Evolutionary conservation across 345 rosid species (phyloP), one percentile per base, ranked within the genome.

Genomic region (Sonneratia alba): DNA sequence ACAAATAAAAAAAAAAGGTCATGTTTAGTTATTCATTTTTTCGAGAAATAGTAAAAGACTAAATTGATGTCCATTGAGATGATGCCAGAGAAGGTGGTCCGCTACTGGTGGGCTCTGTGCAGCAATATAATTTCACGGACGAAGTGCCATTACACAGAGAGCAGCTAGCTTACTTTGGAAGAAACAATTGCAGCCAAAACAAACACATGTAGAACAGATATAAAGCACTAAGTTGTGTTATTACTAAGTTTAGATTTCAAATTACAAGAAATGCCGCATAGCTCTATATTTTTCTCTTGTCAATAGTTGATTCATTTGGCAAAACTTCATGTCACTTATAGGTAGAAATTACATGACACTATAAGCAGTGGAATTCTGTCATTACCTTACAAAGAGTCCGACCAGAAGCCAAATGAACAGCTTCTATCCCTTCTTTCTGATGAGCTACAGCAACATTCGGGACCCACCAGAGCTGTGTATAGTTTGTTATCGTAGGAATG

Each of bases 401-500:
- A 69, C 98, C 98, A 67, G 98, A 79, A 71, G 98, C 96, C 86
- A 96, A 77, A 81, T 94, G 99, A 83, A 92, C 78, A 75, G 87
- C 97, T 84, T 96, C 99, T 70, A 96, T 92, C 71, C 99, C 99
- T 88, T 90, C 98, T 79, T 92, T 89, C 79, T 89, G 91, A 85
- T 91, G 98, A 68, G 95, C 94, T 74, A 96, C 97, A 75, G 91
- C 92, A 76, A 92, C 95, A 85, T 96, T 92, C 74, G 99, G 97
- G 78, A 96, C 91, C 98, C 99, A 96, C 98, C 98, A 96, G 51
- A 94, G 85, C 78, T 86, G 89, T 32, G 99, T 94, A 84, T 94
- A 78, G 77, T 92, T 94, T 76, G 97, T 94, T 81, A 92, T 94
- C 45, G 97, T 94, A 61, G 97, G 98, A 72, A 92, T 84, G 77